A percentile compares a stretch with the other conserved stretches of the same genome.
Evolutionary conservation across 2,329 filamentous ascomycete genomes (phyloP).

Genomic region (Dendrostoma leiphaemia): DNA sequence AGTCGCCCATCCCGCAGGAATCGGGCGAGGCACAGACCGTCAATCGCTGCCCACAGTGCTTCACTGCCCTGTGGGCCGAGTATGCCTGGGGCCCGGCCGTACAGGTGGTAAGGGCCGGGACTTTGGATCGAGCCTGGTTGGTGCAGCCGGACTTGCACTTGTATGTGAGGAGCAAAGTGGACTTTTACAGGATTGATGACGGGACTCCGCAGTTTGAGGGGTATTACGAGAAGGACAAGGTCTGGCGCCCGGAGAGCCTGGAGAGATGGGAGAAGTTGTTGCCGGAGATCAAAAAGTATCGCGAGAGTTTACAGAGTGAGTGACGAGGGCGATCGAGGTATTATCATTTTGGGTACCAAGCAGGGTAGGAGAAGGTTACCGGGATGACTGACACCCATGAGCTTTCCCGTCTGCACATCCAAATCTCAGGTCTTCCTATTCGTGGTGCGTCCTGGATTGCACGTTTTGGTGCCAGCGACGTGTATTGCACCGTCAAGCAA

Average conservation of each 20-base stretch:
- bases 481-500: too few species aligned
- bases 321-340: not conserved
- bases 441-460: too few species aligned
- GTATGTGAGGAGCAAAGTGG: constrained; percentile 35
- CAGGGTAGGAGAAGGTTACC: too few species aligned
- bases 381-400: too few species aligned
- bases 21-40: constrained; percentile 40
- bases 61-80: constrained; percentile 38
- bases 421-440: too few species aligned
- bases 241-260: constrained; percentile 33
- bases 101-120: constrained; percentile 41
- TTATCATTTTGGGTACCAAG: not conserved
- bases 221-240: constrained; percentile 32
- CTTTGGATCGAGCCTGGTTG: constrained; percentile 37
- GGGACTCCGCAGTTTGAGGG: constrained; percentile 35
- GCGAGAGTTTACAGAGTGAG: constrained; percentile 3
- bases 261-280: constrained; percentile 28
- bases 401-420: too few species aligned
- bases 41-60: constrained; percentile 41
- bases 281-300: constrained; percentile 17
- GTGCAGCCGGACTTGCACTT: constrained; percentile 45
- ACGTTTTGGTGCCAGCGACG: too few species aligned
- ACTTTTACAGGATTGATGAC: constrained; percentile 36
- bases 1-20: constrained; percentile 32
- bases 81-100: constrained; percentile 33